Evolutionary conservation across 352 stramenopile genomes (phyloP).

Genomic region (Halophytophthora batemanensis): DNA sequence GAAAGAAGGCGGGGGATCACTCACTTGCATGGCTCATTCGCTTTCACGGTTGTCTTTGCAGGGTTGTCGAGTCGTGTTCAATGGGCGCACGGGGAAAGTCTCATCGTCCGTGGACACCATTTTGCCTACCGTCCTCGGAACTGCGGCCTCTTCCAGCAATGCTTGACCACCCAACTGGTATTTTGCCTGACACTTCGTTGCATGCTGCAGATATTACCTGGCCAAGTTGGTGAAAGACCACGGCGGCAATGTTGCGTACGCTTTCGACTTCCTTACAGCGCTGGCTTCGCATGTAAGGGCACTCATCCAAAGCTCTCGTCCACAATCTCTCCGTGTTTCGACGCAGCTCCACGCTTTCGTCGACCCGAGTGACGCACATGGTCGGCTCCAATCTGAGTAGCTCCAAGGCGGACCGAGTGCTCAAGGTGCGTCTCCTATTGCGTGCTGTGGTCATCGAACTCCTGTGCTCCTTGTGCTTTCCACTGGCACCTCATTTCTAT

Average conservation of each 20-base stretch:
- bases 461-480: not conserved
- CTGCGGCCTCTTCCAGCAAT: no score
- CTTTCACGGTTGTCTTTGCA: conserved; percentile 12
- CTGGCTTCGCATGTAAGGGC: no score
- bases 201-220: conserved; percentile 64
- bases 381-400: conserved; percentile 74
- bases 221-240: conserved; percentile 78
- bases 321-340: not conserved
- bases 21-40: no score
- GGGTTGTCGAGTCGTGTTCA: conserved; percentile 80
- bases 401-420: conserved; percentile 65
- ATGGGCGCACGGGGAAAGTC: conserved; percentile 76
- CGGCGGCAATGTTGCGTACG: conserved; percentile 64
- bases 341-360: conserved; percentile 31
- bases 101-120: conserved; percentile 48
- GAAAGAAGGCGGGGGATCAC: no score
- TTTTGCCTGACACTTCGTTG: not conserved
- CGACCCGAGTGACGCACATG: conserved; percentile 76
- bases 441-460: not conserved
- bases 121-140: not conserved
- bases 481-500: not conserved
- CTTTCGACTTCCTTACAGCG: not conserved
- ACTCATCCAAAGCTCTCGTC: not conserved
- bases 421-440: conserved; percentile 41
- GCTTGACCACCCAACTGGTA: no score